Percentiles rank a stretch among this genome's conserved stretches.
Evolutionary conservation across 2,329 filamentous ascomycete genomes (phyloP).

Genomic region (Clonostachys chloroleuca): DNA sequence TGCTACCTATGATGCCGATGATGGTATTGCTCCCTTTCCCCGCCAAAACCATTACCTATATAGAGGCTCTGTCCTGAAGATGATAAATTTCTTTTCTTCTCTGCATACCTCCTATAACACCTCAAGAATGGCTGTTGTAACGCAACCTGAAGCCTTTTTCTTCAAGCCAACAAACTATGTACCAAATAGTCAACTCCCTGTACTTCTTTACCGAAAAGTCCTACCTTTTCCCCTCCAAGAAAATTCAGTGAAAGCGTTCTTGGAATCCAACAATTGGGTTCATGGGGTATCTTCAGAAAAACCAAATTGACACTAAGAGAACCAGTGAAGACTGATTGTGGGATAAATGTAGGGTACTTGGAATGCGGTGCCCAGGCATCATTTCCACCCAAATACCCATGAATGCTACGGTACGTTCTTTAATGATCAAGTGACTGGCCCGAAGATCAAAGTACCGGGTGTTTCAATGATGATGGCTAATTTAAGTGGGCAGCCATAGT

Average conservation of each 20-base stretch:
- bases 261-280: neutral
- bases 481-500: neutral
- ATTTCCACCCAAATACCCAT: slow-evolving; percentile 3
- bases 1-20: too few species aligned
- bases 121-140: too few species aligned
- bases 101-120: too few species aligned
- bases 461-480: too few species aligned
- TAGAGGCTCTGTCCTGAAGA: too few species aligned
- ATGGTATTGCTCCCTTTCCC: too few species aligned
- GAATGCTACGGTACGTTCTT: neutral
- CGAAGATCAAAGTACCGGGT: too few species aligned
- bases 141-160: neutral
- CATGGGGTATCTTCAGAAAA: neutral
- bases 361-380: neutral
- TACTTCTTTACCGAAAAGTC: neutral
- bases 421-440: too few species aligned
- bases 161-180: neutral
- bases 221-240: neutral
- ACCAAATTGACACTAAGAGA: neutral
- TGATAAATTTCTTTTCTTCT: too few species aligned
- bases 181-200: slow-evolving; percentile 1
- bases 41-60: too few species aligned
- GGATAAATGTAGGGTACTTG: neutral
- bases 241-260: neutral
- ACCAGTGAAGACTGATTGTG: neutral